phyloP scores from a whole-genome alignment of 2,329 filamentous ascomycete species.

The Parafenestella ontariensis region DNA sequence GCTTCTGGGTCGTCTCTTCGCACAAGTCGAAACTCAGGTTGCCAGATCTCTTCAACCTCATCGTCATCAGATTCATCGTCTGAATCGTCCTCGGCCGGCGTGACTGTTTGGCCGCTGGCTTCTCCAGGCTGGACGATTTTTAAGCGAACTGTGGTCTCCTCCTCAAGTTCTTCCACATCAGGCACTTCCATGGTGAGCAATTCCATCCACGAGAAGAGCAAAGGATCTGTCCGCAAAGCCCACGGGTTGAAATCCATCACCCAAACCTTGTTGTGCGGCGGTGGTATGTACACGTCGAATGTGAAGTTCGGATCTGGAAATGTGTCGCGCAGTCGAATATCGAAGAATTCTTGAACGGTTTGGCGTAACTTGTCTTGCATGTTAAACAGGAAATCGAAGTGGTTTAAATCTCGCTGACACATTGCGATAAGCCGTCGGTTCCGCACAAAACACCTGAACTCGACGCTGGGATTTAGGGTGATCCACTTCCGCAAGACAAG shows the following conservation, averaged over 20 bases:
- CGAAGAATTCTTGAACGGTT: slow-evolving; percentile 80
- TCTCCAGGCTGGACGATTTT: slow-evolving; percentile 13
- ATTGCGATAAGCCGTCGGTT: slow-evolving; percentile 80
- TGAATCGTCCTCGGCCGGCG: slow-evolving; percentile 2
- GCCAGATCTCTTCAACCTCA: slow-evolving; percentile 64
- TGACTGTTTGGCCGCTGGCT: slow-evolving; percentile 1
- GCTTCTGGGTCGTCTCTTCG: slow-evolving; percentile 86
- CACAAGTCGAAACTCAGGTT: slow-evolving; percentile 82
- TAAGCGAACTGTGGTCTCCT: slow-evolving; percentile 40
- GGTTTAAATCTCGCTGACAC: slow-evolving; percentile 86
- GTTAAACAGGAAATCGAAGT: slow-evolving; percentile 80
- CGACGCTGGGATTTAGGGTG: slow-evolving; percentile 85
- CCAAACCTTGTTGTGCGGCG: slow-evolving; percentile 76
- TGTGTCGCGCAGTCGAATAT: slow-evolving; percentile 72
- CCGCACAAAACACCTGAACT: slow-evolving; percentile 96
- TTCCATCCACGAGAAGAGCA: slow-evolving; percentile 91
- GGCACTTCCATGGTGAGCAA: slow-evolving; percentile 75
- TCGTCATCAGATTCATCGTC: slow-evolving; percentile 48
- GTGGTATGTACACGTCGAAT: slow-evolving; percentile 92
- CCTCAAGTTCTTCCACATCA: slow-evolving; percentile 2
- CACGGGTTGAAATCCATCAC: slow-evolving; percentile 96
- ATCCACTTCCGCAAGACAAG: slow-evolving; percentile 89
- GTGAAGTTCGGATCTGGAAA: slow-evolving; percentile 86
- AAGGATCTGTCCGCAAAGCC: slow-evolving; percentile 85
- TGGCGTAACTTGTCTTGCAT: slow-evolving; percentile 71